Percentiles rank a stretch among this genome's conserved stretches.
Conservation (phyloP, 306 rosid species). For the Ceratonia siliqua region DNA sequence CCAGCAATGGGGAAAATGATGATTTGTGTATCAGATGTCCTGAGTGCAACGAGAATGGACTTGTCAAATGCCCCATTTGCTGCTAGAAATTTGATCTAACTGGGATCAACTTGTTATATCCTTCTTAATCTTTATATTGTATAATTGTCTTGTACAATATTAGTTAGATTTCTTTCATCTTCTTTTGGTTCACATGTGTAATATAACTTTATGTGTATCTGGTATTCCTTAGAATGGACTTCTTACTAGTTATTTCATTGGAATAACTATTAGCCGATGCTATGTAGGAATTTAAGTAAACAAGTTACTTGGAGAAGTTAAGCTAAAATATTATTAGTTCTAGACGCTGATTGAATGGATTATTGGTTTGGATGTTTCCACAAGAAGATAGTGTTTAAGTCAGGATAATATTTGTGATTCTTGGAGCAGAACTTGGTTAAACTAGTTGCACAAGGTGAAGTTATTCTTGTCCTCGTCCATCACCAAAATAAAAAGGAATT, state of each 20-base stretch:
- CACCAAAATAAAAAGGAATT: background rate
- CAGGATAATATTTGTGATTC: background rate
- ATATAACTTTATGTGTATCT: background rate
- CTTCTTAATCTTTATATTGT: conserved; percentile 4
- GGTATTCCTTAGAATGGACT: conserved; percentile 18
- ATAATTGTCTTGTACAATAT: background rate
- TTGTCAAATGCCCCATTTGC: conserved; percentile 79
- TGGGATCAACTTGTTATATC: background rate
- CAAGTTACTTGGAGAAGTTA: background rate
- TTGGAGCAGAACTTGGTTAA: conserved; percentile 1
- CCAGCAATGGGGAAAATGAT: conserved; percentile 31
- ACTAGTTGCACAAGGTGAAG: background rate
- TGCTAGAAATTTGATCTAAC: conserved; percentile 39
- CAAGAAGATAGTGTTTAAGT: background rate
- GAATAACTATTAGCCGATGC: conserved; percentile 23
- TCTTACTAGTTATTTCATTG: conserved; percentile 3
- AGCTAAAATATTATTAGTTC: background rate
- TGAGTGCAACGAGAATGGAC: conserved; percentile 87
- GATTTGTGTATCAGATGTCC: conserved; percentile 55
- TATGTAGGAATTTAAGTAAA: conserved; percentile 18
- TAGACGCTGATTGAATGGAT: background rate
- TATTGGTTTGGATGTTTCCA: background rate
- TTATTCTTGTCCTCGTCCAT: background rate
- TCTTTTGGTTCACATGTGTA: conserved; percentile 9
- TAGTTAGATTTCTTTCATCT: background rate